phyloP scores from a whole-genome alignment of 257 asterid genomes.

The Penstemon davidsonii region DNA sequence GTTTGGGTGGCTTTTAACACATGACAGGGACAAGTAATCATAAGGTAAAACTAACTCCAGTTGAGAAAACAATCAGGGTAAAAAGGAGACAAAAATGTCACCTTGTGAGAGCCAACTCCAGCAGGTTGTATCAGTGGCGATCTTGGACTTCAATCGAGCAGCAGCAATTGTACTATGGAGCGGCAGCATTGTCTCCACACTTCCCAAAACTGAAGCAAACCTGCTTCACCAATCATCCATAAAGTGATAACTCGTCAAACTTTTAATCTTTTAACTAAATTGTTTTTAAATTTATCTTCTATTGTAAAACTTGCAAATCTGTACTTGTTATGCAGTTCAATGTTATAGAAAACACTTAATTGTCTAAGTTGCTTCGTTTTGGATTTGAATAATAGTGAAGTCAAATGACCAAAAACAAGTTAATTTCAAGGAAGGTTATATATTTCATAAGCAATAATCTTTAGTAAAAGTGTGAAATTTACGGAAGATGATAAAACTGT shows the following conservation, averaged over 20 bases:
- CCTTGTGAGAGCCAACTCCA: conserved; percentile 71
- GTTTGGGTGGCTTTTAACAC: neutral
- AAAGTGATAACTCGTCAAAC: neutral
- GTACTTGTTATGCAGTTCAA: too few species aligned
- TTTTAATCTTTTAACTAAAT: neutral
- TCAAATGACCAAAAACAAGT: conserved; percentile 17
- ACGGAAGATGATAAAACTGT: neutral
- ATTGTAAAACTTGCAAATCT: neutral
- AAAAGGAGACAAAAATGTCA: neutral
- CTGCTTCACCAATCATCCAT: conserved; percentile 25
- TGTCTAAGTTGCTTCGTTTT: too few species aligned
- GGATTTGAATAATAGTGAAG: neutral
- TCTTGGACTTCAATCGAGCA: conserved; percentile 58
- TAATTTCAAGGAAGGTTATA: neutral
- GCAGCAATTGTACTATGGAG: conserved; percentile 58
- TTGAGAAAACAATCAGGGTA: neutral
- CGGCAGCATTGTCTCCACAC: conserved; percentile 55
- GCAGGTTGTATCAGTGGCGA: conserved; percentile 49
- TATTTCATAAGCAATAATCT: neutral
- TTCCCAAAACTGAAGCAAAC: conserved; percentile 42
- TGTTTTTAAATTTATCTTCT: neutral
- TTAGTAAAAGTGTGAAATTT: neutral
- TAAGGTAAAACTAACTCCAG: conserved; percentile 9
- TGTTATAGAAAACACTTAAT: too few species aligned
- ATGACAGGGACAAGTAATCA: neutral